These are phyloP conservation scores for Globisporangium heterothallicum DNA, from an alignment of 352 stramenopile genomes.

Conservation along the genomic window DNA sequence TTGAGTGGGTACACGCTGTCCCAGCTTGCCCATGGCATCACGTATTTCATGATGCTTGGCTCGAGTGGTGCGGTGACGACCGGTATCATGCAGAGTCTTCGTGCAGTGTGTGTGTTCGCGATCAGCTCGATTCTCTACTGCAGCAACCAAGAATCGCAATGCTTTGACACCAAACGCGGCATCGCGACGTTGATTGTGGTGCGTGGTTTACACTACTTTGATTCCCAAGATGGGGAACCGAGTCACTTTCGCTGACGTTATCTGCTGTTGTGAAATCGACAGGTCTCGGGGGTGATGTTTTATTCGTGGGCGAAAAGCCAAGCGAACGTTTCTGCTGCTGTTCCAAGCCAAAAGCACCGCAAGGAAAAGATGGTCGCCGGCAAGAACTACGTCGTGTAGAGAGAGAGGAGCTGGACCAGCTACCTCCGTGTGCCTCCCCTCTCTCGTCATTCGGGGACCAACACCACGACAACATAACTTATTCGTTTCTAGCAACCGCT, in stretches of 20 bases:
- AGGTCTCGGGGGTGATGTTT: constrained; percentile 70
- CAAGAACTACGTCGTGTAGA: constrained; percentile 67
- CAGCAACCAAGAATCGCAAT: constrained; percentile 80
- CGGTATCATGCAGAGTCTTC: constrained; percentile 85
- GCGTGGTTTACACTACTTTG: too few relatives aligned
- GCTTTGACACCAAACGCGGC: constrained; percentile 78
- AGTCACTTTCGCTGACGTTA: too few relatives aligned
- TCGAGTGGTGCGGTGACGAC: constrained; percentile 79
- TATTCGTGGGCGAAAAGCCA: constrained; percentile 85
- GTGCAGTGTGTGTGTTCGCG: constrained; percentile 78
- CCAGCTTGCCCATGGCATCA: constrained; percentile 75
- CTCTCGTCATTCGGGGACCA: not conserved
- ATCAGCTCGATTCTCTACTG: constrained; percentile 84
- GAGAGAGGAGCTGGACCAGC: not conserved
- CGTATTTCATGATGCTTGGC: constrained; percentile 82
- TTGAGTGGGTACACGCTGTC: constrained; percentile 72
- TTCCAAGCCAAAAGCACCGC: constrained; percentile 13
- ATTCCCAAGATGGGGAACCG: too few relatives aligned
- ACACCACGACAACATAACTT: too few relatives aligned
- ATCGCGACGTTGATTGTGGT: constrained; percentile 74
- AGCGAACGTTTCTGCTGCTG: constrained; percentile 22
- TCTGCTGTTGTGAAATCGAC: not conserved
- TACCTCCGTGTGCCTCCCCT: not conserved
- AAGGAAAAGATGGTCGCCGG: constrained; percentile 42
- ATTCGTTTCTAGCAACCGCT: too few relatives aligned